Conservation (phyloP, 495 filamentous ascomycete genomes). For the Choiromyces venosus region DNA sequence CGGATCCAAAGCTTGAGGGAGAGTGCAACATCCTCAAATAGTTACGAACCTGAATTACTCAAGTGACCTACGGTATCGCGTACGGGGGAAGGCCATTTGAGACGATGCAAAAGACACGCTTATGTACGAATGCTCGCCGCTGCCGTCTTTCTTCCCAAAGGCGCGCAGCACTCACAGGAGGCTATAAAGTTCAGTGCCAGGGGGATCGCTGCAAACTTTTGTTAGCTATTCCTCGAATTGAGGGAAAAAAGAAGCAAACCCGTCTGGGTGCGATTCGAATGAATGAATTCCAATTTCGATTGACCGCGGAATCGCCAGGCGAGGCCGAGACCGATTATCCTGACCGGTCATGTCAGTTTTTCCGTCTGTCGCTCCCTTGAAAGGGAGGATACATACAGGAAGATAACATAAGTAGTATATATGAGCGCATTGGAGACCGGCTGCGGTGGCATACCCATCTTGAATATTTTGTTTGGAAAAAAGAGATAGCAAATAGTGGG, state of each 20-base stretch:
- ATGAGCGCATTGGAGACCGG: constrained; percentile 67
- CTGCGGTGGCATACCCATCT: constrained; percentile 27
- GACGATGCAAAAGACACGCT: constrained; percentile 44
- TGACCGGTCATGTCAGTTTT: constrained; percentile 38
- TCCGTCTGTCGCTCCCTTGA: not conserved
- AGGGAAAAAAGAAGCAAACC: constrained; percentile 46
- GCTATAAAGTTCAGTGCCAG: constrained; percentile 77
- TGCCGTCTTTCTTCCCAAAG: constrained; percentile 36
- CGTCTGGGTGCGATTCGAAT: constrained; percentile 68
- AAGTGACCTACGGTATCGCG: constrained; percentile 28
- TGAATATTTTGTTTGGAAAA: not conserved
- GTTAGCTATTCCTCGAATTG: no score
- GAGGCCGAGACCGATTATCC: constrained; percentile 57
- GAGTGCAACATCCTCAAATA: constrained; percentile 27
- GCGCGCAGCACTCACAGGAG: constrained; percentile 62
- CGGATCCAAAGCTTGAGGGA: constrained; percentile 14
- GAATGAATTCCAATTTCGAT: constrained; percentile 61
- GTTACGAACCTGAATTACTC: constrained; percentile 51
- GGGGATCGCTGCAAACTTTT: constrained; percentile 60
- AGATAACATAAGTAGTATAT: constrained; percentile 65
- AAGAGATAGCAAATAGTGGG: not conserved
- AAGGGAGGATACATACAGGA: constrained; percentile 60
- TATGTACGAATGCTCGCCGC: constrained; percentile 38
- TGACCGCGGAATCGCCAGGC: constrained; percentile 66
- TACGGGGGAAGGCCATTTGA: constrained; percentile 40